Base-by-base conservation (phyloP, 78 protist genomes). In the Dictyostelium citrinum region DNA sequence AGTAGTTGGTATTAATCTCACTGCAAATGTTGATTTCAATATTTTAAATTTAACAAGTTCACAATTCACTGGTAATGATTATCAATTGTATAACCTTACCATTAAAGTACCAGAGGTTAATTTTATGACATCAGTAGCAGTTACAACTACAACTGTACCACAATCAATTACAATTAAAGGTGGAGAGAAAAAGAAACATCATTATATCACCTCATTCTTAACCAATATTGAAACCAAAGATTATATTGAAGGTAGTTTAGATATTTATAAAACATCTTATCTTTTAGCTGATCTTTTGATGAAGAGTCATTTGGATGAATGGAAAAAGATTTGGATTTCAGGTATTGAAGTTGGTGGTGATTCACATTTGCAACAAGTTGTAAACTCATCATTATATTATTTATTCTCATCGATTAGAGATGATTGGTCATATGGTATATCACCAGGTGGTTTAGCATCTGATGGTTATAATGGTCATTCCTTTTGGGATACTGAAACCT, bases 401-500 rank as follows among this genome's bases (percentile, higher is more conserved):
- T 72, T 92, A 3, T 20, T 79, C 8, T 77, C 84, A 17, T 83
- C 91, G n/a, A 64, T 90, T 61, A 68, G 88, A 55, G n/a, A 16
- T 9, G 95, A 90, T 35, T 90, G 91, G 96, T 60, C 90, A n/a
- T 39, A 33, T 37, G 46, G 83, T 27, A 7, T 92, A 0, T 71
- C 91, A 10, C 96, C 96, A 27, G 96, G 96, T 10, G 41, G 76
- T 17, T 61, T 92, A 17, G 45, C 91, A 2, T 77, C 84, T 5
- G 55, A 82, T 37, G 91, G 92, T 20, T 92, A 92, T 33, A 37
- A 92, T 51, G 96, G 96, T 39, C 96, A 92, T 49, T 33, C 27
- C 2, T 92, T 92, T 67, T 92, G 90, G 96, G 96, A 92, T 64
- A 20, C 90, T 2, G 96, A 92, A 27, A 92, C 86, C 29, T 61